Base-by-base conservation (phyloP, 2,329 filamentous ascomycete genomes). In the Paecilomyces variotii region DNA sequence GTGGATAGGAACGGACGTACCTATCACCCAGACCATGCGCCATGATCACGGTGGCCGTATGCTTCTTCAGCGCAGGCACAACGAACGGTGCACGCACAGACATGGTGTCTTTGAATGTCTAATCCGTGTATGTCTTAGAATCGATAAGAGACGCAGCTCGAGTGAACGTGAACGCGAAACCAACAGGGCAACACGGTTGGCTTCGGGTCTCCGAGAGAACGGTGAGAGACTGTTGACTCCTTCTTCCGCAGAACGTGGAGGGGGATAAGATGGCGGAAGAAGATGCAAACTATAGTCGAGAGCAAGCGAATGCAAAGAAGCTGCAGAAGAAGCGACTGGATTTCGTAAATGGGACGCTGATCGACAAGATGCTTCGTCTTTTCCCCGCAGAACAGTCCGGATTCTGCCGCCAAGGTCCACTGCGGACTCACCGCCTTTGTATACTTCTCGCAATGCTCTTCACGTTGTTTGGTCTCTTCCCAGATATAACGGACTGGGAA, bases 21-120 rank as follows among this genome's bases (percentile, higher is more conserved):
- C 90, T 88, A 72, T 97, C 94, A 62, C 94, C 94, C 45, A 99
- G 80, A 12, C 94, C 94, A 74, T 99, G 94, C 56, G 90, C 83
- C 76, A 97, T 91, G 68, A 99, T 97, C 68, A 97, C 88, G 2
- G 93, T 97, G 26, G 91, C 91, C 39, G 94, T 97, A 77, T 97
- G 94, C 70, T 85, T 85, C 71, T 84, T 89, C 34, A 89, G 78
- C 49, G 92, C 90, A 28, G 90, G 90, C 60, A 96, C 86, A 24
- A 94, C 82, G 57, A 94, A 79, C 12, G 86, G 84, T 58, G 79
- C 78, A 62, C 76, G 74, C 30, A 70, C 63, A 51, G 78, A 64
- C 78, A 81, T 80, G 24, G 67, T 74, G 65, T 45, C n/a, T 45
- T 14, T 27, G 53, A 19, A 34, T 27, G 4, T 9, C 55, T 57